Percentiles rank a stretch among this genome's conserved stretches.
Conservation (phyloP, 2,329 filamentous ascomycete species). For the Calonectria hongkongensis region DNA sequence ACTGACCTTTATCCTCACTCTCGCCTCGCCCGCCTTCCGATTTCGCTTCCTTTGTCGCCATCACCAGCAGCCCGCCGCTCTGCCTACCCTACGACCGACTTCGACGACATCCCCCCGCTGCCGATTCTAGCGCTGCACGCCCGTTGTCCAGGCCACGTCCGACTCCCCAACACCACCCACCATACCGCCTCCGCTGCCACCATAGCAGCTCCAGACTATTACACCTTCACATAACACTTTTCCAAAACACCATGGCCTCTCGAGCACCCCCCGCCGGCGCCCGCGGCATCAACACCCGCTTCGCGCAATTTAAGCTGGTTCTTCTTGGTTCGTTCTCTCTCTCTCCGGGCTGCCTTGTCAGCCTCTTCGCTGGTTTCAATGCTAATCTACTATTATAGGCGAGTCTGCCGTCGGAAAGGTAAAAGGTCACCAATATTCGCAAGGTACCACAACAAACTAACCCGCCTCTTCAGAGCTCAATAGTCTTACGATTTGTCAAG, state of each 20-base stretch:
- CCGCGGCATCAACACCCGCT: constrained; percentile 84
- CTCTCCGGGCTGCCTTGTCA: constrained; percentile 35
- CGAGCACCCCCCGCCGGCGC: constrained; percentile 80
- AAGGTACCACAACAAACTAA: constrained; percentile 46
- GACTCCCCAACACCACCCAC: constrained; percentile 47
- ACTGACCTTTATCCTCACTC: constrained; percentile 30
- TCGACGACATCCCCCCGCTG: constrained; percentile 30
- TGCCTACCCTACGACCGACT: constrained; percentile 15
- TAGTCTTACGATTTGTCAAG: constrained; percentile 99
- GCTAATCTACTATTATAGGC: constrained; percentile 75
- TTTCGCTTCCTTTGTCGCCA: constrained; percentile 20
- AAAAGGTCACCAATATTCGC: constrained; percentile 51
- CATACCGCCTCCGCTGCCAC: constrained; percentile 52
- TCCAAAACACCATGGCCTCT: constrained; percentile 82
- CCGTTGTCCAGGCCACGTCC: constrained; percentile 54
- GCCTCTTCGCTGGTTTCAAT: constrained; percentile 39
- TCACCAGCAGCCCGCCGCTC: constrained; percentile 16
- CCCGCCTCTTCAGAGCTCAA: constrained; percentile 82
- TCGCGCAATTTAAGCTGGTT: constrained; percentile 99
- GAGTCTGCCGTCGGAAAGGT: constrained; percentile 99
- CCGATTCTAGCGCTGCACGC: constrained; percentile 48
- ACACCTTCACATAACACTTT: constrained; percentile 53
- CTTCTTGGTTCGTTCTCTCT: constrained; percentile 83
- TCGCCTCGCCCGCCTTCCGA: constrained; percentile 20
- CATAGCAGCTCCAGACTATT: constrained; percentile 43